Conservation (phyloP, 768 basidiomycete genomes). For the Lentinula edodes region DNA sequence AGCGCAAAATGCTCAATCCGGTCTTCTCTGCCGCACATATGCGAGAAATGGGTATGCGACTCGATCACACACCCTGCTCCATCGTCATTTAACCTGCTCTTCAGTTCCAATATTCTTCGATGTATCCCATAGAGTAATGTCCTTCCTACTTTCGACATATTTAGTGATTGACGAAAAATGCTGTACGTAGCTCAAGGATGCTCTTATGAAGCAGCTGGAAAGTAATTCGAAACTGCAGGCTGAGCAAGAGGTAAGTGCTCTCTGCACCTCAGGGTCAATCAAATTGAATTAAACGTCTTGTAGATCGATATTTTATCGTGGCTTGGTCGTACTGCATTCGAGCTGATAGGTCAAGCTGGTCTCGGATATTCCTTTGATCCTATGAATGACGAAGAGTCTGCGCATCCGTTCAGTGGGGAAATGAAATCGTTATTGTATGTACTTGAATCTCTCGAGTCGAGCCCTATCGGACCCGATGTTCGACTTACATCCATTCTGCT, state of each 20-base stretch:
- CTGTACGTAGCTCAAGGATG: not conserved
- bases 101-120: not conserved
- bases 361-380: slow-evolving; percentile 31
- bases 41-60: slow-evolving; percentile 22
- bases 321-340: slow-evolving; percentile 30
- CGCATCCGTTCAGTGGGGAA: slow-evolving; percentile 7
- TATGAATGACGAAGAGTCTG: slow-evolving; percentile 15
- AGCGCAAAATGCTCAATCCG: slow-evolving; percentile 30
- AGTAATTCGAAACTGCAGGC: not conserved
- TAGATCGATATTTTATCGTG: slow-evolving; percentile 26
- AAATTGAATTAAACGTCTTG: not conserved
- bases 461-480: no score
- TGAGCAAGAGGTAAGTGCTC: not conserved
- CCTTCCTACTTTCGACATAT: not conserved
- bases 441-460: not conserved
- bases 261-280: no score
- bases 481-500: not conserved
- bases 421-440: slow-evolving; percentile 14
- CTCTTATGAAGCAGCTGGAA: not conserved
- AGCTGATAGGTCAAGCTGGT: slow-evolving; percentile 31
- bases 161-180: not conserved
- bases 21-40: slow-evolving; percentile 28
- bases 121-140: not conserved
- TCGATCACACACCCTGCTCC: slow-evolving; percentile 16
- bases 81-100: slow-evolving; percentile 12